Evolutionary conservation across 805 yeast species (phyloP).

Genomic region (Schizosaccharomyces japonicus): DNA sequence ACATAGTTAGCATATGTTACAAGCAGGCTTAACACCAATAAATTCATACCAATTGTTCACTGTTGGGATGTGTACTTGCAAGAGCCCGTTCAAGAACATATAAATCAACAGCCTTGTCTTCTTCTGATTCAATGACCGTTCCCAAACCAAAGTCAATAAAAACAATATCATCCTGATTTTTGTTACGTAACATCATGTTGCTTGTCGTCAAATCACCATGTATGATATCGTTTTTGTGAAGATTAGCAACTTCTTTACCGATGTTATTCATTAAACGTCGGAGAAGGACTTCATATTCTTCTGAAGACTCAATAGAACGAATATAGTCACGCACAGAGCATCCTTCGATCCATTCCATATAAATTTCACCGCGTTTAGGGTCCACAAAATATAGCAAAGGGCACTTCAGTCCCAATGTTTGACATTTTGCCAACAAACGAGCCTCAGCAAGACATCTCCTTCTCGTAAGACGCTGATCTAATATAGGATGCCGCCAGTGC

Average conservation of each 20-base stretch:
- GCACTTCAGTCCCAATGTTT: constrained; percentile 29
- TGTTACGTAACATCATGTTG: constrained; percentile 35
- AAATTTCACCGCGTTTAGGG: constrained; percentile 50
- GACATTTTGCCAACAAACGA: constrained; percentile 39
- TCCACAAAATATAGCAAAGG: constrained; percentile 64
- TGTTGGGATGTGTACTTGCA: constrained; percentile 66
- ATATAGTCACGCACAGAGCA: constrained; percentile 7
- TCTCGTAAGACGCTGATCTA: constrained; percentile 55
- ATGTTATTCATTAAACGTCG: constrained; percentile 18
- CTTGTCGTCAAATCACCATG: constrained; percentile 93
- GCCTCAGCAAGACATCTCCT: constrained; percentile 70
- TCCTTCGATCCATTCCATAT: constrained; percentile 66
- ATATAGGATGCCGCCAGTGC: constrained; percentile 64
- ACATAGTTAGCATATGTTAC: constrained; percentile 40
- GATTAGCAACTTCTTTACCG: constrained; percentile 40
- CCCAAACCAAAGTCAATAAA: constrained; percentile 85
- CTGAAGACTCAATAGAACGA: constrained; percentile 17
- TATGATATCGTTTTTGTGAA: constrained; percentile 56
- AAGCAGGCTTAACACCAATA: constrained; percentile 33
- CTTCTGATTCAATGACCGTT: constrained; percentile 47
- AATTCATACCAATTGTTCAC: constrained; percentile 18
- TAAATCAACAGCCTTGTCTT: constrained; percentile 91
- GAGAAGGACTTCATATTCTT: constrained; percentile 2
- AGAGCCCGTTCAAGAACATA: constrained; percentile 86
- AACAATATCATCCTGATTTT: constrained; percentile 21